phyloP scores from a whole-genome alignment of 2,329 filamentous ascomycete genomes.

The Ascochyta rabiei region DNA sequence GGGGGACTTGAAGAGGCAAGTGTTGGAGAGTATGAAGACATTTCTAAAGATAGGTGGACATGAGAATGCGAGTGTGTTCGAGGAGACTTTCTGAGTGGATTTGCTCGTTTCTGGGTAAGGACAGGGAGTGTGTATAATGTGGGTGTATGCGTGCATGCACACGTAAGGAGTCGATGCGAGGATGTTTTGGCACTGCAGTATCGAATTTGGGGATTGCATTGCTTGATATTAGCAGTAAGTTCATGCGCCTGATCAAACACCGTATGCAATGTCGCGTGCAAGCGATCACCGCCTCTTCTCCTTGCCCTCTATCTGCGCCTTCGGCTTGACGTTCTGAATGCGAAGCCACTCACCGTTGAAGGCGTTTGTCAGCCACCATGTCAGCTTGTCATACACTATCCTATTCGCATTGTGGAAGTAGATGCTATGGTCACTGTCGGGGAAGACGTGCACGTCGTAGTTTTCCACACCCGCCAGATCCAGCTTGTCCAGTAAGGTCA shows the following conservation, averaged over 20 bases:
- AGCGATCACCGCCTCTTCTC: conserved; percentile 17
- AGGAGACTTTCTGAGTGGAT: conserved; percentile 23
- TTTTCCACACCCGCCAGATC: conserved; percentile 84
- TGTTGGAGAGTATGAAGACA: conserved; percentile 79
- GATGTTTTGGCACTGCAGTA: not conserved
- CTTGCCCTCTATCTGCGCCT: conserved; percentile 35
- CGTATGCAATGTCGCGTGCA: not conserved
- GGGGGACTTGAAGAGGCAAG: conserved; percentile 63
- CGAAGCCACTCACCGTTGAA: conserved; percentile 95
- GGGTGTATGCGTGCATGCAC: not conserved
- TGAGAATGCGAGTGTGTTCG: conserved; percentile 48
- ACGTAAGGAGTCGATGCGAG: not conserved
- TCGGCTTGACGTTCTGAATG: conserved; percentile 60
- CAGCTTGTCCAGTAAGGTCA: conserved; percentile 84
- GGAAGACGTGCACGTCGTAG: conserved; percentile 96
- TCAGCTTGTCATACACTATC: conserved; percentile 89
- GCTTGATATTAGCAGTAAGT: not conserved
- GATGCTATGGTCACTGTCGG: conserved; percentile 94
- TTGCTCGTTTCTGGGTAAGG: not conserved
- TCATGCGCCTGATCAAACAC: not conserved
- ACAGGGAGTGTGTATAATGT: not conserved
- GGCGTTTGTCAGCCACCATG: conserved; percentile 92
- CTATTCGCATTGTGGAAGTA: conserved; percentile 91
- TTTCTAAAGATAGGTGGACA: conserved; percentile 64
- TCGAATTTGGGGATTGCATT: not conserved